A percentile compares a stretch with the other conserved stretches of the same genome.
These are phyloP conservation scores for Cutaneotrichosporon sp. DNA, from an alignment of 1,284 basidiomycete genomes.

Conservation along the genomic window DNA sequence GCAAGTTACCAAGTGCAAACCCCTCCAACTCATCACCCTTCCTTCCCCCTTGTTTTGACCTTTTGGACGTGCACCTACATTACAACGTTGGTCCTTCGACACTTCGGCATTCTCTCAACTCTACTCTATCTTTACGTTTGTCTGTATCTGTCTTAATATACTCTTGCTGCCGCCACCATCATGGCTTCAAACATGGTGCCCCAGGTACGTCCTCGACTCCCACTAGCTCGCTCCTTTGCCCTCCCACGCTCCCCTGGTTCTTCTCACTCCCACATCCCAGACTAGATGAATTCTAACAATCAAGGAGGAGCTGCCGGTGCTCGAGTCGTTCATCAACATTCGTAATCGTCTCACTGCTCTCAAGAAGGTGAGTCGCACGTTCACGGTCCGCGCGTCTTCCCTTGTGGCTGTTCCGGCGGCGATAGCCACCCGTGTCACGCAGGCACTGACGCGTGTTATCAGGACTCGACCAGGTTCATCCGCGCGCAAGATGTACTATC, in stretches of 20 bases:
- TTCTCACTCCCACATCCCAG: background rate
- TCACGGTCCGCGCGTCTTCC: background rate
- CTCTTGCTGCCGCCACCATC: background rate
- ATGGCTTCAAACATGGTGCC: slow-evolving; percentile 51
- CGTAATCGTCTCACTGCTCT: slow-evolving; percentile 68
- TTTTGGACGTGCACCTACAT: too few species aligned
- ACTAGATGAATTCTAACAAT: background rate
- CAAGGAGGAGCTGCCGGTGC: slow-evolving; percentile 75
- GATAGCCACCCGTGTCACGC: slow-evolving; percentile 1
- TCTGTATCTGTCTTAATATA: background rate
- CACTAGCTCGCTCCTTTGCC: background rate
- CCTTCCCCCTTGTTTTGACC: too few species aligned
- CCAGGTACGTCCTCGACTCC: slow-evolving; percentile 31
- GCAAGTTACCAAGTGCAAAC: too few species aligned
- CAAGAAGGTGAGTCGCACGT: slow-evolving; percentile 56
- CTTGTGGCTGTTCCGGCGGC: background rate
- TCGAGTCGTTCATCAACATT: slow-evolving; percentile 93
- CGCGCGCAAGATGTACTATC: slow-evolving; percentile 89
- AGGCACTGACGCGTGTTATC: slow-evolving; percentile 36
- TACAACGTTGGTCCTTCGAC: too few species aligned
- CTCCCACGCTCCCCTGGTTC: background rate
- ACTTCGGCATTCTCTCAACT: background rate
- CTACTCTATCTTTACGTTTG: background rate
- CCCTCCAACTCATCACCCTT: too few species aligned
- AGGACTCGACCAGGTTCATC: slow-evolving; percentile 79